A percentile compares a stretch with the other conserved stretches of the same genome.
These are phyloP conservation scores for Scopulariopsis brevicaulis DNA, from an alignment of 2,329 filamentous ascomycete species.

Conservation along the genomic window DNA sequence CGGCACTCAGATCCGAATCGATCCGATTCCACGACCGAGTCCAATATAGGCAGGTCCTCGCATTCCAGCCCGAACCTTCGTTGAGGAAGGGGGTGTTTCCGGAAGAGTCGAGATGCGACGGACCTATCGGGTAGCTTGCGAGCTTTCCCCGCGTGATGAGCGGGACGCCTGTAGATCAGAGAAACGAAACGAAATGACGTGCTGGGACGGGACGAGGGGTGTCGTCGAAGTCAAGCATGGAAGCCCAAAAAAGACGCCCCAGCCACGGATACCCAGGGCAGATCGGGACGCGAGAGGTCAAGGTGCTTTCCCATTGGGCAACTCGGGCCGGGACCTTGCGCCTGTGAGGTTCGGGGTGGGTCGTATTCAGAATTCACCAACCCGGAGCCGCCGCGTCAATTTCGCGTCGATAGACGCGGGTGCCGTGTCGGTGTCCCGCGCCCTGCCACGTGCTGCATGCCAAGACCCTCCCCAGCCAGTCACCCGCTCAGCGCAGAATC, in stretches of 20 bases:
- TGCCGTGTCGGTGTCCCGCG: neutral
- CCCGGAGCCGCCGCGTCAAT: slow-evolving; percentile 4
- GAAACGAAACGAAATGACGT: neutral
- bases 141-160: slow-evolving; percentile 1
- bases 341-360: neutral
- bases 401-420: slow-evolving; percentile 1
- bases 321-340: neutral
- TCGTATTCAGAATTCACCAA: neutral
- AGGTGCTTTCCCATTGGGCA: neutral
- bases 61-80: neutral
- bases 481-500: neutral
- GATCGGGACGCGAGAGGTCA: neutral
- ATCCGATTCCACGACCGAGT: neutral
- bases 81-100: neutral
- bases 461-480: neutral
- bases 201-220: neutral
- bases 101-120: neutral
- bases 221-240: neutral
- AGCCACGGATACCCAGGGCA: neutral
- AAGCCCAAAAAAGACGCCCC: slow-evolving; percentile 1
- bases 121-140: slow-evolving; percentile 1
- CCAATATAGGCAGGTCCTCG: neutral
- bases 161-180: neutral
- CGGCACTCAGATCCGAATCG: neutral
- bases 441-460: slow-evolving; percentile 2